Base-by-base conservation (phyloP, 2,329 filamentous ascomycete species). In the Fusarium sp. region DNA sequence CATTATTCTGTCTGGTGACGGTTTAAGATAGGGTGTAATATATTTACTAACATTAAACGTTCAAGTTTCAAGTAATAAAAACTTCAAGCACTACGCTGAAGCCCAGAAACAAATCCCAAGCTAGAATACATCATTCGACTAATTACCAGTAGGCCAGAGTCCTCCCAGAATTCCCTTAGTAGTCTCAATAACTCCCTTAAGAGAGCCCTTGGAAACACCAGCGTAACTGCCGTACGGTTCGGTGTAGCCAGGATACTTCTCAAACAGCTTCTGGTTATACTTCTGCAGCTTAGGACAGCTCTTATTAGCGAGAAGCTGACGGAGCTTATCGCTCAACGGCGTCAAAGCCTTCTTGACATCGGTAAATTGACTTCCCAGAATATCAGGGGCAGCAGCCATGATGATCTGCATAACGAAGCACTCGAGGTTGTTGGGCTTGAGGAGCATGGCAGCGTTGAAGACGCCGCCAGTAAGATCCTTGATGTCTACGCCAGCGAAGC, bases 351-450 rank as follows among this genome's bases (percentile, higher is more conserved):
- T 50, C 6, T 54, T 63, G 6, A 32, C 43, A 14, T 64, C 44
- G 7, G 59, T 49, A 18, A 63, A 64, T 14, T 63, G 61, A 6
- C 59, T 63, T 8, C 61, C 59, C 0, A 64, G 9, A 14, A 63
- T 12, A 20, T 64, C 59, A 16, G 61, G 61, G 1, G 61, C 59
- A 32, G n/a, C 61, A 24, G 59, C 49, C 59, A 57, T 63, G 18
- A 81, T 77, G 6, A 79, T 70, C 49, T 86, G 54, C 43, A 78
- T 72, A 9, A 72, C 63, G 18, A 79, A 78, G 29, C 84, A 86
- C n/a, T 81, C 52, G 6, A 82, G 74, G 64, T 87, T 86, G 72
- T 87, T 84, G 18, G 81, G 82, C 45, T 86, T 64, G 6, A 81
- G 66, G 0, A 87, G 73, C 8, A 76, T 81, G 9, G 76, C 59